Percentiles rank a stretch among this genome's conserved stretches.
Evolutionary conservation across 805 yeast species (phyloP).

Genomic region (Wickerhamomyces bovis): DNA sequence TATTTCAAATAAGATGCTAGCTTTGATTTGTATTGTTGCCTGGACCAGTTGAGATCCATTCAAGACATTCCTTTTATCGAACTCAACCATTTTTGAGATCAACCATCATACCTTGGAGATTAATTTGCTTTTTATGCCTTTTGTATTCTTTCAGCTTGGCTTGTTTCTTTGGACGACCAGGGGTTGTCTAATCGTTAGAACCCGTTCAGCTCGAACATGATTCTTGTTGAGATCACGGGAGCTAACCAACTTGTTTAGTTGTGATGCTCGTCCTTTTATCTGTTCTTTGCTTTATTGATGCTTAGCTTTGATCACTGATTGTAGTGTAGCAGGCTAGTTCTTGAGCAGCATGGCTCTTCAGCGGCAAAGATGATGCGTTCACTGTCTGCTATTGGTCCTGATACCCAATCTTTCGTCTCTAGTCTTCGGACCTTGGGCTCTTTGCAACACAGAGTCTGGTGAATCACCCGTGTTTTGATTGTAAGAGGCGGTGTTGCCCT

Average conservation of each 20-base stretch:
- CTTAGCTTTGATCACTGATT: too few species aligned
- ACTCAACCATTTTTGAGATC: background rate
- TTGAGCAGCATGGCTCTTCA: background rate
- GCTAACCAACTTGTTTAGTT: background rate
- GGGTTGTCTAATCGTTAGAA: background rate
- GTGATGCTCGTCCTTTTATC: background rate
- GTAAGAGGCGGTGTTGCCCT: conserved; percentile 1
- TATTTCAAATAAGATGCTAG: conserved; percentile 14
- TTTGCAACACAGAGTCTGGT: conserved; percentile 7
- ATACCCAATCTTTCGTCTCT: conserved; percentile 21
- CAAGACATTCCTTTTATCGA: background rate
- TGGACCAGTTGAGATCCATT: background rate
- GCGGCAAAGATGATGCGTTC: background rate
- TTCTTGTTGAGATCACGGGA: background rate
- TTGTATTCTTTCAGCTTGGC: background rate
- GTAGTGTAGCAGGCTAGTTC: background rate
- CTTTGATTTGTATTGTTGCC: background rate
- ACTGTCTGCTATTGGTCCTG: conserved; percentile 7
- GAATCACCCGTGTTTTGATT: conserved; percentile 17
- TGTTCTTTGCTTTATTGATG: background rate
- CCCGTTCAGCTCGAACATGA: background rate
- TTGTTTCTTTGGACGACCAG: background rate
- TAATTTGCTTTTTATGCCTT: background rate
- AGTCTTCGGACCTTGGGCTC: conserved; percentile 7
- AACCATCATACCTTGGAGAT: background rate